Evolutionary conservation across 371 early-diverging fungal genomes (phyloP).

Genomic region (Coemansia sp.): DNA sequence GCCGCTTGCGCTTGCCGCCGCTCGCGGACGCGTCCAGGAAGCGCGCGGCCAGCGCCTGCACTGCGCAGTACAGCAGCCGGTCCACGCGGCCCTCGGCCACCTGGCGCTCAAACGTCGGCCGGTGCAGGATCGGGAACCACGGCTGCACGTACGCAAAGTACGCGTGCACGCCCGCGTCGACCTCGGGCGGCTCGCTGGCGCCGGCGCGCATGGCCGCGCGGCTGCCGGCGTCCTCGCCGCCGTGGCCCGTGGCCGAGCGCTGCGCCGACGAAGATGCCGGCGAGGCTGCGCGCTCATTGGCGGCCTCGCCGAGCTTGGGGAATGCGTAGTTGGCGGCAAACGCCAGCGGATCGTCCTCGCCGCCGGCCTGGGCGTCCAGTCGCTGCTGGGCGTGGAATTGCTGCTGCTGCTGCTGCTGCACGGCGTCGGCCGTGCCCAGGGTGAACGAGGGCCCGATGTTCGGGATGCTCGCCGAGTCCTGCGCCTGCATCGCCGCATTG

Average conservation of each 20-base stretch:
- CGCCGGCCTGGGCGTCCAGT: background rate
- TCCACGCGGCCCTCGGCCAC: constrained; percentile 36
- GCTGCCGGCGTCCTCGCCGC: background rate
- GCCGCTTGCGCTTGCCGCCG: background rate
- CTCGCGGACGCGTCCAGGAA: constrained; percentile 10
- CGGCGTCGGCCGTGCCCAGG: background rate
- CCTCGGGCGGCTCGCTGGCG: background rate
- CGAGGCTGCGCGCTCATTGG: background rate
- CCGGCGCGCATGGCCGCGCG: background rate
- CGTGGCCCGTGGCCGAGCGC: constrained; percentile 1
- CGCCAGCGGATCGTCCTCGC: constrained; percentile 1
- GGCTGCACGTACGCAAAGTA: constrained; percentile 48
- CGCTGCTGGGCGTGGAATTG: background rate
- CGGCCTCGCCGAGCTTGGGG: constrained; percentile 7
- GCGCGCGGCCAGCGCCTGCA: constrained; percentile 38
- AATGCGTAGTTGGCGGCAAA: constrained; percentile 45
- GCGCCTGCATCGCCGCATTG: constrained; percentile 17
- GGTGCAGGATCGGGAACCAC: constrained; percentile 47
- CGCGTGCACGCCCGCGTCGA: constrained; percentile 31
- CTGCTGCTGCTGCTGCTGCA: background rate
- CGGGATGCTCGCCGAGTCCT: constrained; percentile 11
- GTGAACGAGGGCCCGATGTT: constrained; percentile 19
- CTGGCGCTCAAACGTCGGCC: constrained; percentile 45
- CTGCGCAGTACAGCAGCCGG: constrained; percentile 33
- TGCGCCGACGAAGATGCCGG: constrained; percentile 2